Evolutionary conservation across 345 rosid genomes (phyloP).

Genomic region (Noccaea caerulescens): DNA sequence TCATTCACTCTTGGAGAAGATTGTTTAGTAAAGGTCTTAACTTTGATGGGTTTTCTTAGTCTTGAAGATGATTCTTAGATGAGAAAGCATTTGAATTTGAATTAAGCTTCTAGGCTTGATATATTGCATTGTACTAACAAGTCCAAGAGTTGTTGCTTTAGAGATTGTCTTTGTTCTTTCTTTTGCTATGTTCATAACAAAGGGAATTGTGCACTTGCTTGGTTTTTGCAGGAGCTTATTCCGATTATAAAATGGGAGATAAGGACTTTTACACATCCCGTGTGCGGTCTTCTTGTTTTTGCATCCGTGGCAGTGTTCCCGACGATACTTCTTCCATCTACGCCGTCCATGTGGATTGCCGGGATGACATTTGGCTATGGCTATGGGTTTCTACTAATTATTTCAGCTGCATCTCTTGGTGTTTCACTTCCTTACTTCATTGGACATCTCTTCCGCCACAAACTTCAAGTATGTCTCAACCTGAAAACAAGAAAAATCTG

Average conservation of each 20-base stretch:
- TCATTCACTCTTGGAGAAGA: not conserved
- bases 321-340: conserved; percentile 73
- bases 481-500: not conserved
- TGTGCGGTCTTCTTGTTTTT: conserved; percentile 73
- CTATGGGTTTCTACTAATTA: conserved; percentile 80
- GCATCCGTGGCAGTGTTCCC: conserved; percentile 87
- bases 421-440: conserved; percentile 86
- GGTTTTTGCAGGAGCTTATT: conserved; percentile 66
- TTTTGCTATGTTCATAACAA: not conserved
- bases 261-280: conserved; percentile 74
- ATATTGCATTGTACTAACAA: not conserved
- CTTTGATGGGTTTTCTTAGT: conserved; percentile 9
- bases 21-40: not conserved
- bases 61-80: not conserved
- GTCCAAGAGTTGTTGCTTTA: conserved; percentile 1
- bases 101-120: not conserved
- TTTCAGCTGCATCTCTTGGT: conserved; percentile 67
- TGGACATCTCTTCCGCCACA: conserved; percentile 77
- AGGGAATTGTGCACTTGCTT: not conserved
- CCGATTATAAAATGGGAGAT: conserved; percentile 94
- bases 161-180: not conserved
- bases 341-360: conserved; percentile 97
- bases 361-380: conserved; percentile 98
- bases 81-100: no score
- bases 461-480: conserved; percentile 61